phyloP scores from a whole-genome alignment of 2,329 filamentous ascomycete species.

The Aspergillus aculeatinus region DNA sequence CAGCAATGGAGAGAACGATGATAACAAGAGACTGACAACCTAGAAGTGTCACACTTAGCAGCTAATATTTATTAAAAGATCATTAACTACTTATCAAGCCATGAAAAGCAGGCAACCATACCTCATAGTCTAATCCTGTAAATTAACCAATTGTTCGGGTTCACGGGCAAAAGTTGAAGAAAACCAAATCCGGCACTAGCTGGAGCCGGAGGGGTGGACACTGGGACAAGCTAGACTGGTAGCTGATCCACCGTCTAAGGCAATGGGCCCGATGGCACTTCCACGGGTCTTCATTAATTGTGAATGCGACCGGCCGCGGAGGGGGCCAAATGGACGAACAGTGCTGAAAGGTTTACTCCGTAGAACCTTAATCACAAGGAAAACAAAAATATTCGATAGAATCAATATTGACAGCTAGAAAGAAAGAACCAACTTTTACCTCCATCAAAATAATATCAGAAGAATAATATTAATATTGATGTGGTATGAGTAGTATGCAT shows the following conservation, averaged over 20 bases:
- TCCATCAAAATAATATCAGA: neutral
- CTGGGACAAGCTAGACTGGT: slow-evolving; percentile 14
- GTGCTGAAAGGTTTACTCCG: too few relatives aligned
- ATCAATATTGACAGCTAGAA: neutral
- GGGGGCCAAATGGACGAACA: neutral
- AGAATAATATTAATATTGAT: neutral
- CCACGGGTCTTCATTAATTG: neutral
- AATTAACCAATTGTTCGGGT: neutral
- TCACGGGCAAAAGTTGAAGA: neutral
- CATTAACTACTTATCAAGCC: too few relatives aligned
- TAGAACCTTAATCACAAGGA: too few relatives aligned
- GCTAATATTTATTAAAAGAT: too few relatives aligned
- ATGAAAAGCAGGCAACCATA: too few relatives aligned
- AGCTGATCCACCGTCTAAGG: slow-evolving; percentile 5
- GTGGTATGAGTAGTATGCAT: too few relatives aligned
- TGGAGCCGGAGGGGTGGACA: slow-evolving; percentile 23
- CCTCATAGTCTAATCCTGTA: too few relatives aligned
- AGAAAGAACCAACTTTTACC: neutral
- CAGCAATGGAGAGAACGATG: too few relatives aligned
- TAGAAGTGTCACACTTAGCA: too few relatives aligned
- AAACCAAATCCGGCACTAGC: slow-evolving; percentile 13
- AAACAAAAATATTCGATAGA: slow-evolving; percentile 1
- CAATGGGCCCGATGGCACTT: neutral
- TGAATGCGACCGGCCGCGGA: slow-evolving; percentile 7
- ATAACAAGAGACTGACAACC: too few relatives aligned